Evolutionary conservation across 371 early-diverging fungal species (phyloP), one percentile per base, ranked within the genome.

Genomic region (Rhizopus stolonifer): DNA sequence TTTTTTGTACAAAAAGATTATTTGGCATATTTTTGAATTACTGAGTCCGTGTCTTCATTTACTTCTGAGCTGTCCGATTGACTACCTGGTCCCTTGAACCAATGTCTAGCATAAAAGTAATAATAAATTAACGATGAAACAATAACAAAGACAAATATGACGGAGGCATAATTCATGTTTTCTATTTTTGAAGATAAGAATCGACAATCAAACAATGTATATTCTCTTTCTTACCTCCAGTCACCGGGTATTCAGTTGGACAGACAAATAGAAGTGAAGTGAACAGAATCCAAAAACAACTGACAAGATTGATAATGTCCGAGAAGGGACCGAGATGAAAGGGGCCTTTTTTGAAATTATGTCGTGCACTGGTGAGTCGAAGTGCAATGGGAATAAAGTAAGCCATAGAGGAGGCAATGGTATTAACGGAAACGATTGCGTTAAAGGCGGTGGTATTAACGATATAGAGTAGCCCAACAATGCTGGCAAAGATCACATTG

Each of bases 371-470:
- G 0, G 83, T 81, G 21, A 83, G 57, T 14, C 71, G 69, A 17
- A 81, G 67, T 24, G 70, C 52, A n/a, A 87, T 86, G 13, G 90
- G 90, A 15, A 86, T 81, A 36, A 84, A 80, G 52, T 90, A 90
- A 4, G 86, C 83, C 42, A 88, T 69, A 48, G 83, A 83, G 7
- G 85, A 78, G 24, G 85, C 88, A 56, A 90, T 86, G 39, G 86
- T 86, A 43, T 83, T 82, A 54, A 90, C 81, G 34, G 86, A 85
- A 4, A 83, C 81, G 54, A 90, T 82, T 21, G 90, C 87, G 29
- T 80, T 71, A 39, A 79, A 82, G 5, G 83, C 85, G 3, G 74
- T 74, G 21, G 54, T 49, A 49, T 78, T 72, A 31, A 74, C 67
- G 57, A 82, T 68, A 55, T 80, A 79, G 22, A 81, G 59, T 14